Conservation (phyloP, 2,329 filamentous ascomycete species). For the Akanthomyces dipterigenus region DNA sequence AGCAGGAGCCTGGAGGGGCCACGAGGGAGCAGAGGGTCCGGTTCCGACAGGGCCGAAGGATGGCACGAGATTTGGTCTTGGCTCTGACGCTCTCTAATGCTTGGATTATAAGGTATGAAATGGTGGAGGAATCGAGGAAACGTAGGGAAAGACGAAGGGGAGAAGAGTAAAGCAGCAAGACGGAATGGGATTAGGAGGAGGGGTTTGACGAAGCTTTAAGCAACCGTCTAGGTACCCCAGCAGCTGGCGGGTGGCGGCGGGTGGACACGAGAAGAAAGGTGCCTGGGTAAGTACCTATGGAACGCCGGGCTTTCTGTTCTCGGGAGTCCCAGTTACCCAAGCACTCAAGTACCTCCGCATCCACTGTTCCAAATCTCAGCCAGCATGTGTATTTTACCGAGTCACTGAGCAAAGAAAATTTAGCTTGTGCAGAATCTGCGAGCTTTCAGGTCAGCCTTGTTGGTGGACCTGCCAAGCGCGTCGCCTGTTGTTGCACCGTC, state of each 20-base stretch:
- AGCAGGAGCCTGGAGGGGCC: background rate
- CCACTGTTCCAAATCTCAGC: too few relatives aligned
- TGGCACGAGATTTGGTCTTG: background rate
- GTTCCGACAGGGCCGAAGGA: background rate
- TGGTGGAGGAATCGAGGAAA: background rate
- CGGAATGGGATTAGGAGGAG: background rate
- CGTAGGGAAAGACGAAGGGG: background rate
- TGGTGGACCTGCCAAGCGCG: background rate
- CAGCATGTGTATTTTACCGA: too few relatives aligned
- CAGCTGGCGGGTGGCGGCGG: background rate
- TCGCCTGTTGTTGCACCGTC: background rate
- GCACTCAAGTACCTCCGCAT: too few relatives aligned
- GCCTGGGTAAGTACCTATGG: too few relatives aligned
- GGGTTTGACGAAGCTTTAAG: background rate
- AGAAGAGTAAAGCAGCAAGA: background rate
- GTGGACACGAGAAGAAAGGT: background rate
- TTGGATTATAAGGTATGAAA: background rate
- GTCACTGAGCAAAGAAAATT: too few relatives aligned
- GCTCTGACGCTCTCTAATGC: background rate
- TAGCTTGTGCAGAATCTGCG: too few relatives aligned
- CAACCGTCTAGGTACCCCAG: too few relatives aligned
- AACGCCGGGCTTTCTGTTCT: too few relatives aligned
- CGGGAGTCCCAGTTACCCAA: too few relatives aligned
- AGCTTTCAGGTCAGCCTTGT: too few relatives aligned
- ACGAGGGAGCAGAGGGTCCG: slow-evolving; percentile 1